Base-by-base conservation (phyloP, 768 basidiomycete genomes). In the Xerocomellus amylosporus region DNA sequence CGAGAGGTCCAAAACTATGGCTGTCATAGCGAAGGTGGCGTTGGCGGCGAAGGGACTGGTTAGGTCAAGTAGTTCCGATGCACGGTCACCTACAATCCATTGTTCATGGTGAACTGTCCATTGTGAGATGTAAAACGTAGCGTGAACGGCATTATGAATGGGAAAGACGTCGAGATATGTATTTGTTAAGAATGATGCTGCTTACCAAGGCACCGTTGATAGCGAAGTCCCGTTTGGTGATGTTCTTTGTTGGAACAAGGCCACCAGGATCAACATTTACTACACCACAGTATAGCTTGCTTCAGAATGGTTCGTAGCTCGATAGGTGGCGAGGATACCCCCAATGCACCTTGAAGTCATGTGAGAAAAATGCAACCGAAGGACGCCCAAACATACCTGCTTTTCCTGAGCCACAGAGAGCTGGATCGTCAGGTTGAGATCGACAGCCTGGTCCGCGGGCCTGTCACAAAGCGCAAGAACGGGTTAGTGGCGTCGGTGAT, bases 391-490 rank as follows among this genome's bases (percentile, higher is more conserved):
- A 55, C 65, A 39, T 57, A 80, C 84, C 84, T 77, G 75, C 85
- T 84, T 60, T 79, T 83, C 37, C 86, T 69, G 33, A 87, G 71
- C 52, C 76, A 82, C 13, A 2, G 85, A 85, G 10, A 31, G 31
- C 31, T 31, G 31, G 7, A 31, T 5, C 12, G 31, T 98, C 45
- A 98, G 77, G 66, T 98, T 99, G 37, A 98, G 76, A 72, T 98
- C 94, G 17, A 98, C 93, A 0, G 97, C 97, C 71, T 99, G 96
- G 59, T 91, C 86, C 1, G 96, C 94, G 5, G 98, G 80, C 60
- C 93, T 93, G 58, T 28, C 12, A 30, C 43, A 4, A 24, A 9
- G 3, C 85, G n/a, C n/a, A n/a, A n/a, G n/a, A n/a, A n/a, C n/a
- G n/a, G n/a, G n/a, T n/a, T n/a, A n/a, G n/a, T n/a, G n/a, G n/a